These are phyloP conservation scores for Yarrowia sp. DNA, from an alignment of 805 yeast genomes.

Conservation along the genomic window DNA sequence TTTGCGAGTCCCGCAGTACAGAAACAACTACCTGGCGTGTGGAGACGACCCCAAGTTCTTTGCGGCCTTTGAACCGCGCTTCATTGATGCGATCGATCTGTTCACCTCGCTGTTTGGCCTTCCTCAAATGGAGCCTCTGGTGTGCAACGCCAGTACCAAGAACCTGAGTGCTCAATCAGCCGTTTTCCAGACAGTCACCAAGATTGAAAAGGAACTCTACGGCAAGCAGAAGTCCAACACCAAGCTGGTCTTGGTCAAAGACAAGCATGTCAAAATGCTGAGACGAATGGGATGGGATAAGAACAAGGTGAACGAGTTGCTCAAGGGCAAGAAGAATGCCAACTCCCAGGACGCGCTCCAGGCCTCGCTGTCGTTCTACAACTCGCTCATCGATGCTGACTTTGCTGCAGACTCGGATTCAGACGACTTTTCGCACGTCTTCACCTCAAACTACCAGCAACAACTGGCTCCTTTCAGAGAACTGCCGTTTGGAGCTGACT, in stretches of 20 bases:
- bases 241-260: conserved; percentile 33
- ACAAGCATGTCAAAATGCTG: conserved; percentile 26
- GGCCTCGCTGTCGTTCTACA: conserved; percentile 20
- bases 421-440: conserved; percentile 17
- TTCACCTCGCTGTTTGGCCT: conserved; percentile 31
- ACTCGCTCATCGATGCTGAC: conserved; percentile 15
- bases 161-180: conserved; percentile 28
- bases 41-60: conserved; percentile 36
- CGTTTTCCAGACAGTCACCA: conserved; percentile 15
- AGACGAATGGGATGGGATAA: conserved; percentile 38
- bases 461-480: conserved; percentile 32
- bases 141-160: conserved; percentile 29
- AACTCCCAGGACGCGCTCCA: conserved; percentile 16
- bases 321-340: conserved; percentile 32
- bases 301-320: conserved; percentile 26
- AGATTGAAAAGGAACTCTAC: conserved; percentile 25
- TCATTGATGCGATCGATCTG: conserved; percentile 36
- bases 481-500: conserved; percentile 34
- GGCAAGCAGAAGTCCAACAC: conserved; percentile 26
- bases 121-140: conserved; percentile 34
- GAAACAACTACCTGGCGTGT: conserved; percentile 32
- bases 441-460: conserved; percentile 18
- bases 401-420: conserved; percentile 5
- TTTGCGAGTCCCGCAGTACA: conserved; percentile 27
- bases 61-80: conserved; percentile 24